Evolutionary conservation across 1,284 basidiomycete genomes (phyloP).

Genomic region (Ceratobasidium sp.): DNA sequence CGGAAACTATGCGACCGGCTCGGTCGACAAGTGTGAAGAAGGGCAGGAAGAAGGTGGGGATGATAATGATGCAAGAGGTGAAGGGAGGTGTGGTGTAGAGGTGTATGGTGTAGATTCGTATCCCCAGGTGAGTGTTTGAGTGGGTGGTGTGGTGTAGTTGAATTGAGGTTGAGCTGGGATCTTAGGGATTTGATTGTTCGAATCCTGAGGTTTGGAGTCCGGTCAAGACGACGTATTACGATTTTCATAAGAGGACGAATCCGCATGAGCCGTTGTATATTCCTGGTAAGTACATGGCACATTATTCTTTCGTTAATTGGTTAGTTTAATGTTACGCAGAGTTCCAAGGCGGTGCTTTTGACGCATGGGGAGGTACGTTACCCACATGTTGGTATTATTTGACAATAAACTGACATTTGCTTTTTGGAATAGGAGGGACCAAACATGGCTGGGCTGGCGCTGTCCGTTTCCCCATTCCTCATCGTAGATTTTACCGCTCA

Average conservation of each 20-base stretch:
- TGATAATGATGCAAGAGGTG: neutral
- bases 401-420: neutral
- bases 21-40: conserved; percentile 23
- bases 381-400: neutral
- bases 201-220: conserved; percentile 70
- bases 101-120: conserved; percentile 65
- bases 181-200: conserved; percentile 73
- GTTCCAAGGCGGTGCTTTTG: conserved; percentile 71
- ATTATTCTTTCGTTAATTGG: conserved; percentile 51
- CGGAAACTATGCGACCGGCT: conserved; percentile 51
- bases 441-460: conserved; percentile 46
- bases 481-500: neutral
- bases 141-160: conserved; percentile 43
- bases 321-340: conserved; percentile 8
- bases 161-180: conserved; percentile 50
- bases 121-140: conserved; percentile 60
- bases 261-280: conserved; percentile 51
- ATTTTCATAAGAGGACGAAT: conserved; percentile 63
- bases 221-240: conserved; percentile 68
- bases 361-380: conserved; percentile 63
- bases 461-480: conserved; percentile 7
- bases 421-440: conserved; percentile 31
- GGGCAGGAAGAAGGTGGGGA: conserved; percentile 30
- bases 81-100: conserved; percentile 52
- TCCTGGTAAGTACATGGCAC: conserved; percentile 60